Evolutionary conservation across 441 rosid species (phyloP).

Genomic region (Pelargonium myrrhifolium): DNA sequence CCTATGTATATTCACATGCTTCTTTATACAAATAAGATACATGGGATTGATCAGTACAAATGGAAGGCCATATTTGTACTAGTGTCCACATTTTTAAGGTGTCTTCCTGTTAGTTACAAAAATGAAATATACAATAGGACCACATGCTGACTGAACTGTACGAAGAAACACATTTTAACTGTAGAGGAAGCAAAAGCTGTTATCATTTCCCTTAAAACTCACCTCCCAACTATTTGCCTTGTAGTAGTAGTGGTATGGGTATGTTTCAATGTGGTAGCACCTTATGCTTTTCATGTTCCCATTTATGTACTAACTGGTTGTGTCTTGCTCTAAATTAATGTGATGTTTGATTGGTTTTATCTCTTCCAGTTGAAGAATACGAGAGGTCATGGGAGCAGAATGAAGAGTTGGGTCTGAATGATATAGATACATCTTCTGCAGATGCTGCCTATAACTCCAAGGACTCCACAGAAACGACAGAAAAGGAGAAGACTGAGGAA

Average conservation of each 20-base stretch:
- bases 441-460: conserved; percentile 58
- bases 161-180: not conserved
- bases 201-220: too few relatives aligned
- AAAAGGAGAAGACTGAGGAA: not conserved
- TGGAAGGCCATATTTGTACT: too few relatives aligned
- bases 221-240: too few relatives aligned
- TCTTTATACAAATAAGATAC: too few relatives aligned
- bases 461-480: conserved; percentile 2
- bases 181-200: not conserved
- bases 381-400: conserved; percentile 92
- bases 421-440: conserved; percentile 78
- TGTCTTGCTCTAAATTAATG: not conserved
- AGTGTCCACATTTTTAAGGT: too few relatives aligned
- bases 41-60: too few relatives aligned
- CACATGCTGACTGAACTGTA: too few relatives aligned
- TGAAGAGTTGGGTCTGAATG: conserved; percentile 88
- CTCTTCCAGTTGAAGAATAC: conserved; percentile 76
- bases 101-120: not conserved
- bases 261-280: not conserved
- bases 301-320: not conserved
- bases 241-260: not conserved
- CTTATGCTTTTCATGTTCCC: not conserved
- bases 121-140: too few relatives aligned
- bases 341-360: not conserved
- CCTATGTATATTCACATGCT: too few relatives aligned